Conservation (phyloP, 2,329 filamentous ascomycete genomes). For the Xylariaceae sp. region DNA sequence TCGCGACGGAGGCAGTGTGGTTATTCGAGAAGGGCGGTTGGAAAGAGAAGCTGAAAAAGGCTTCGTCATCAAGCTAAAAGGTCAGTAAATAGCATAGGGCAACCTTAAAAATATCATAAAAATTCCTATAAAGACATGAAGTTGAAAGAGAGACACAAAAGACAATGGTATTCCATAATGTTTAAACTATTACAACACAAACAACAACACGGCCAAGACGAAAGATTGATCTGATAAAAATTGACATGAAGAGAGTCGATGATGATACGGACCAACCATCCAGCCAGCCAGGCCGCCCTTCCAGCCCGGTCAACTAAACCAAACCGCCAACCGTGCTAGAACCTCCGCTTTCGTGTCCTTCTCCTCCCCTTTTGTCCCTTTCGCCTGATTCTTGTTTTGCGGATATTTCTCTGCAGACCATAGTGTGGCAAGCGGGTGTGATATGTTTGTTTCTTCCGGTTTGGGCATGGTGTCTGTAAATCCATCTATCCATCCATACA, state of each 20-base stretch:
- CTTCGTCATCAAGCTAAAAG: constrained; percentile 38
- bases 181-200: constrained; percentile 41
- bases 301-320: constrained; percentile 12
- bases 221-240: constrained; percentile 17
- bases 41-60: constrained; percentile 66
- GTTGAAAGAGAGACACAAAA: constrained; percentile 34
- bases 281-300: neutral
- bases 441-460: neutral
- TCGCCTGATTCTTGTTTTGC: neutral
- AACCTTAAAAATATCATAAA: no score
- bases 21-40: constrained; percentile 75
- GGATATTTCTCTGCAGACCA: constrained; percentile 7
- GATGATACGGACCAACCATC: constrained; percentile 12
- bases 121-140: constrained; percentile 22
- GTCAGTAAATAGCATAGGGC: no score
- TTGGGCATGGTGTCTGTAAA: constrained; percentile 3
- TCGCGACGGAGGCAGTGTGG: constrained; percentile 91
- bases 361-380: neutral
- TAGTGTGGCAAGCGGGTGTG: constrained; percentile 1
- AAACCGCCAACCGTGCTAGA: constrained; percentile 16
- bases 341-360: neutral
- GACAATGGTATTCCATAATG: constrained; percentile 32
- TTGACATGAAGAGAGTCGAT: constrained; percentile 30
- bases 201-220: constrained; percentile 25
- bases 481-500: constrained; percentile 25